Evolutionary conservation across 108 stramenopile genomes (phyloP).

Genomic region (Fragilaria radians): DNA sequence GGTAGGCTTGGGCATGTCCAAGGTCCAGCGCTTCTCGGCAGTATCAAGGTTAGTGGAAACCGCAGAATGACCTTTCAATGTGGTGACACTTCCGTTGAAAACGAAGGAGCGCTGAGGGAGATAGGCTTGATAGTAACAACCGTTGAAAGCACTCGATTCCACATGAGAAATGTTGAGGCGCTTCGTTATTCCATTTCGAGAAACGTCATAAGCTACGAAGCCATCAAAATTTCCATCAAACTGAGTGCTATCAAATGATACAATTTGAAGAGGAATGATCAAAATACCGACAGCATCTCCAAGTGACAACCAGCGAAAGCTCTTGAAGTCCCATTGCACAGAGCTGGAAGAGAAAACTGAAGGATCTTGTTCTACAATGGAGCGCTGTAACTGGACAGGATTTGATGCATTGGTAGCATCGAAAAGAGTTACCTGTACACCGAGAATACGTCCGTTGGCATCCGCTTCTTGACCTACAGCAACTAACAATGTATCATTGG

Average conservation of each 20-base stretch:
- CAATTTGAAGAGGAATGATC: constrained; percentile 34
- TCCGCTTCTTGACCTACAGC: constrained; percentile 47
- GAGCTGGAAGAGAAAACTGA: constrained; percentile 20
- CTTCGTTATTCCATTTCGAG: constrained; percentile 16
- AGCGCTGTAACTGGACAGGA: constrained; percentile 16
- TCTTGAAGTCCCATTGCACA: constrained; percentile 34
- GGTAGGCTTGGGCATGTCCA: neutral
- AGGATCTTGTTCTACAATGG: constrained; percentile 18
- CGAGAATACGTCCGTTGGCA: constrained; percentile 22
- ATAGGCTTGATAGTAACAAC: constrained; percentile 13
- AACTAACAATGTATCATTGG: constrained; percentile 24
- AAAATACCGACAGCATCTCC: constrained; percentile 17
- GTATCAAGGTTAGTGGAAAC: constrained; percentile 29
- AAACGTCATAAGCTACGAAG: constrained; percentile 37
- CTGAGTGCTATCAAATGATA: neutral
- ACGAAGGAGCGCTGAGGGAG: constrained; percentile 37
- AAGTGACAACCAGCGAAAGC: constrained; percentile 36
- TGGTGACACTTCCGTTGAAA: constrained; percentile 39
- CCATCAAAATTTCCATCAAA: constrained; percentile 31
- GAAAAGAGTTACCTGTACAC: constrained; percentile 41
- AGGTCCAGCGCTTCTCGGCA: constrained; percentile 2
- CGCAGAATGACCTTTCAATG: constrained; percentile 25
- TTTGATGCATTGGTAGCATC: constrained; percentile 21
- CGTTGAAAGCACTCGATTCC: neutral
- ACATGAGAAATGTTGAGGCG: constrained; percentile 28